Base-by-base conservation (phyloP, 257 asterid genomes). In the Solanum commersonii region DNA sequence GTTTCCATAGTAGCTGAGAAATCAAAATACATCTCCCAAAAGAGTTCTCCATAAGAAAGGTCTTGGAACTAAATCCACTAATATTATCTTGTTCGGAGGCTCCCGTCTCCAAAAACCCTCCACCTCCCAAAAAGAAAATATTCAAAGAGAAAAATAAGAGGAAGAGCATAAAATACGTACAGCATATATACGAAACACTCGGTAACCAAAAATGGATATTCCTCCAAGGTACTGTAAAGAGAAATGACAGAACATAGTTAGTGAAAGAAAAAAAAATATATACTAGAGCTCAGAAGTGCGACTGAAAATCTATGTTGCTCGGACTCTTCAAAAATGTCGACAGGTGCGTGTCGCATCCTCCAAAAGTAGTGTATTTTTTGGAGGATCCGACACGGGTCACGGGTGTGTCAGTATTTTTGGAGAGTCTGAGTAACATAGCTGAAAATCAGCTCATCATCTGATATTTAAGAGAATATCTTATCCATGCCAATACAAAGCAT, bases 141-240 rank as follows among this genome's bases (percentile, higher is more conserved):
- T 71, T 15, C 12, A 16, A 29, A 33, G 42, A 22, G 37, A 29
- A 29, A 29, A 44, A n/a, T 18, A 44, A n/a, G 37, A 29, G 46
- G 18, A 87, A 83, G 34, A 67, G 37, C 40, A 52, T 31, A 44
- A 68, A 49, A 74, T 78, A 89, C 96, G 4, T 76, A 97, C 99
- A 31, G 99, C 98, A 83, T 97, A 95, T 70, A 96, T 94, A 85
- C 91, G 95, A 84, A 97, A 96, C 90, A 95, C 91, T 88, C 95
- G 90, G 92, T 93, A 93, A 88, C 99, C 99, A 88, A 94, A 93
- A 87, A 97, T 76, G 27, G 99, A 94, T 90, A 96, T 72, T 76
- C 96, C 96, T 86, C 95, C 93, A 76, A 97, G 98, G 90, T 96
- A 94, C 99, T 97, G 98, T 93, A 90, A 83, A 86, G 10, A 63